These are phyloP conservation scores for Allium fistulosum DNA, from an alignment of 106 monocot genomes.

Conservation along the genomic window DNA sequence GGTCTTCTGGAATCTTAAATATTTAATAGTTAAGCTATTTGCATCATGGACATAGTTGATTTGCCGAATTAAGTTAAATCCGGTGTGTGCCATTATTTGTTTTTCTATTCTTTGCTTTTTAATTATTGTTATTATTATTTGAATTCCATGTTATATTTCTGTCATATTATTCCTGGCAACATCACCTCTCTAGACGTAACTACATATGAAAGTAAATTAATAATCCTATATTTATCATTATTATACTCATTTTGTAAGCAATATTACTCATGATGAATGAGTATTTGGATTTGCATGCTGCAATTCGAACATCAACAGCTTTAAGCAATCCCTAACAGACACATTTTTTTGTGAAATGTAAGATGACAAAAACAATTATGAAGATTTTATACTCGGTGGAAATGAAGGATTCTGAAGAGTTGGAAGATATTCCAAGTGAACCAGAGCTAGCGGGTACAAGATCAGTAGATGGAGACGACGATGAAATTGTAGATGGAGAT, in stretches of 20 bases:
- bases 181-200: no score
- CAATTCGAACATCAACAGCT: not conserved
- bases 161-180: no score
- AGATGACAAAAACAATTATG: slow-evolving; percentile 12
- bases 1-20: not conserved
- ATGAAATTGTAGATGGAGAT: not conserved
- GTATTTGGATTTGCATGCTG: not conserved
- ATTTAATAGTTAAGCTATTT: no score
- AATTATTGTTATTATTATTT: no score
- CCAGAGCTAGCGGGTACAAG: not conserved
- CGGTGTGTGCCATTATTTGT: no score
- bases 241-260: not conserved
- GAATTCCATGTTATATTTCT: no score
- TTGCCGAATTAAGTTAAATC: no score
- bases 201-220: no score
- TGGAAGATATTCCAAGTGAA: slow-evolving; percentile 3
- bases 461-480: slow-evolving; percentile 2
- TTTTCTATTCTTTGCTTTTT: no score
- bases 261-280: not conserved
- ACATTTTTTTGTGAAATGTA: not conserved
- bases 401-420: slow-evolving; percentile 9
- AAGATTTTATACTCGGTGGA: slow-evolving; percentile 10
- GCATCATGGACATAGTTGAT: no score
- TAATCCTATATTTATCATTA: no score
- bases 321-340: not conserved